A percentile compares a stretch with the other conserved stretches of the same genome.
Conservation (phyloP, 192 early-diverging fungal species). For the Rhizophagus clarus region DNA sequence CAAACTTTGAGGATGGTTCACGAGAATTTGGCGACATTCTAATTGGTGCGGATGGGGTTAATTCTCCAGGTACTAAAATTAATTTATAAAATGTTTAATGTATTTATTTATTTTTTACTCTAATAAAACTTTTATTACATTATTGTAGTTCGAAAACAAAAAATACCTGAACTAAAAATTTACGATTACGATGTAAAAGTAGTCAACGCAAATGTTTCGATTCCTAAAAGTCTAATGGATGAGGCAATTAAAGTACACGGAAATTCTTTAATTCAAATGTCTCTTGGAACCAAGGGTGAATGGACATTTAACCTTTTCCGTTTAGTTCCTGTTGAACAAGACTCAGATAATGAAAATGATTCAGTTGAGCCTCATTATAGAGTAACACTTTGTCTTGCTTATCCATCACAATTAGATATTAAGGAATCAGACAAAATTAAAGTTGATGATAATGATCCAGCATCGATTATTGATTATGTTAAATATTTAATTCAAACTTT, state of each 20-base stretch:
- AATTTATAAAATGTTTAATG: not conserved
- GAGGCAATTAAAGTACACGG: no score
- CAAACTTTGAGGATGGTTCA: slow-evolving; percentile 12
- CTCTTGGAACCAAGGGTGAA: not conserved
- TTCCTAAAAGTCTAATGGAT: not conserved
- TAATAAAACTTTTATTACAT: not conserved
- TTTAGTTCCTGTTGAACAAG: not conserved
- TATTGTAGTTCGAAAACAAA: slow-evolving; percentile 15
- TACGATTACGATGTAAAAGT: not conserved
- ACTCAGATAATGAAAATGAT: not conserved
- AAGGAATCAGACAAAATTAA: no score
- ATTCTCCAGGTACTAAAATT: slow-evolving; percentile 5
- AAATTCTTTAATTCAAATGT: not conserved
- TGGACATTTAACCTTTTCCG: not conserved
- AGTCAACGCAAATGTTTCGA: not conserved
- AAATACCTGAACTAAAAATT: not conserved
- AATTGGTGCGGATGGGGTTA: slow-evolving; percentile 18
- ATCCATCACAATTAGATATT: not conserved
- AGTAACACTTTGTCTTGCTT: not conserved
- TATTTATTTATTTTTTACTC: not conserved
- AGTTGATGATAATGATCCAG: no score
- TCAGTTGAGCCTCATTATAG: not conserved
- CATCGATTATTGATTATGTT: no score
- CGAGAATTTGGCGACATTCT: slow-evolving; percentile 11
- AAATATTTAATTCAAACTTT: no score